Evolutionary conservation across 352 stramenopile genomes (phyloP).

Genomic region (Elongisporangium undulatum): DNA sequence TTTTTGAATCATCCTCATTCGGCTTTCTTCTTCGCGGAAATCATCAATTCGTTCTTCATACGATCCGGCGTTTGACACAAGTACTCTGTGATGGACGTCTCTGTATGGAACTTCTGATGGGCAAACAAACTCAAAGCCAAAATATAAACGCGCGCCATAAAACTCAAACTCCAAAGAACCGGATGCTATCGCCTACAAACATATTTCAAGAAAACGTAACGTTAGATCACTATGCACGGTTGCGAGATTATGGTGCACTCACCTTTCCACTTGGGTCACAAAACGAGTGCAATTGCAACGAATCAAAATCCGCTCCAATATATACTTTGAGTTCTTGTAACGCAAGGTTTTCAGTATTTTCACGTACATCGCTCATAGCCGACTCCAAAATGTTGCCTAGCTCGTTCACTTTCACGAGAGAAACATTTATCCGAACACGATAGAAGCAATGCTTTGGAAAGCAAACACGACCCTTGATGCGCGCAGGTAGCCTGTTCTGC

Average conservation of each 20-base stretch:
- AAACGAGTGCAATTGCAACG: constrained; percentile 41
- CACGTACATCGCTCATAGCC: background rate
- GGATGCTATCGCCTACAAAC: constrained; percentile 16
- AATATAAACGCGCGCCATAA: constrained; percentile 49
- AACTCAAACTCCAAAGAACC: constrained; percentile 51
- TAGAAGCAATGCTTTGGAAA: constrained; percentile 56
- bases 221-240: background rate
- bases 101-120: constrained; percentile 6
- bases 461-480: constrained; percentile 27
- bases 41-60: constrained; percentile 56
- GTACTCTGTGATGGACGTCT: constrained; percentile 7
- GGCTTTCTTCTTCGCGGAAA: constrained; percentile 63
- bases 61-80: constrained; percentile 9
- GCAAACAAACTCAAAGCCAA: constrained; percentile 47
- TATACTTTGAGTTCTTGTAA: constrained; percentile 31
- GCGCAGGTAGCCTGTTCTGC: constrained; percentile 11
- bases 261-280: constrained; percentile 37
- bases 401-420: constrained; percentile 3
- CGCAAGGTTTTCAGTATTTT: background rate
- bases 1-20: constrained; percentile 35
- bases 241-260: constrained; percentile 3
- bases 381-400: background rate
- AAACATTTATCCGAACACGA: constrained; percentile 26
- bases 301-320: constrained; percentile 54
- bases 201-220: background rate